phyloP scores from a whole-genome alignment of 1,284 basidiomycete species.

The Cutaneotrichosporon spelunceum region DNA sequence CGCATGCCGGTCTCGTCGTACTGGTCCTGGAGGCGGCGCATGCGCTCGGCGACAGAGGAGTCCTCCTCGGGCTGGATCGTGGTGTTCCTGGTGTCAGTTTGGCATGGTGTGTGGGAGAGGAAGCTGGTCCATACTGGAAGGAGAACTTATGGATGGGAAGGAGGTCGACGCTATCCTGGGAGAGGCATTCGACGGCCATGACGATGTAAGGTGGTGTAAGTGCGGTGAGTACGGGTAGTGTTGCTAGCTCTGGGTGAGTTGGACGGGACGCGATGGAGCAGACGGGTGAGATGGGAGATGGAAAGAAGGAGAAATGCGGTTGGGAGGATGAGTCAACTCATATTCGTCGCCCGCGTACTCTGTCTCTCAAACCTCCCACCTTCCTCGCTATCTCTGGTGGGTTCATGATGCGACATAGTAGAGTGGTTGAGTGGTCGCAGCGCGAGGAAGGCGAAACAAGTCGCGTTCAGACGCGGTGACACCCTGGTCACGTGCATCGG shows the following conservation, averaged over 20 bases:
- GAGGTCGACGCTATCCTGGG: slow-evolving; percentile 12
- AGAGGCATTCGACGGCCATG: neutral
- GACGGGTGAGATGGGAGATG: neutral
- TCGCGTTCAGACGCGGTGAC: neutral
- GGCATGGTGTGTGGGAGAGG: neutral
- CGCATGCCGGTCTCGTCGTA: slow-evolving; percentile 96
- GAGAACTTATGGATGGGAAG: slow-evolving; percentile 22
- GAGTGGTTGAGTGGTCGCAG: neutral
- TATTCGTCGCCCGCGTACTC: neutral
- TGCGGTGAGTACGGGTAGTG: neutral
- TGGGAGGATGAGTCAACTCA: neutral
- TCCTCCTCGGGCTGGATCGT: slow-evolving; percentile 89
- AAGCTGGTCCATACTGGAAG: slow-evolving; percentile 16
- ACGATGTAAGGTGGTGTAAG: neutral
- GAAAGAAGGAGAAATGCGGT: neutral
- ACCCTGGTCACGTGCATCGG: neutral
- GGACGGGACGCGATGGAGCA: neutral
- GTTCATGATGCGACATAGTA: neutral
- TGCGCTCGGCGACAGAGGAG: slow-evolving; percentile 82
- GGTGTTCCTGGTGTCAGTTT: slow-evolving; percentile 18
- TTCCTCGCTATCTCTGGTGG: neutral
- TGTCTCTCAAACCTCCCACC: neutral
- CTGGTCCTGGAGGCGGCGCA: slow-evolving; percentile 87
- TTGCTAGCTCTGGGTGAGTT: neutral
- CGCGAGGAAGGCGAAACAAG: neutral